A percentile compares a stretch with the other conserved stretches of the same genome.
Evolutionary conservation across 2,329 filamentous ascomycete species (phyloP).

Genomic region (Colletotrichum costaricense): DNA sequence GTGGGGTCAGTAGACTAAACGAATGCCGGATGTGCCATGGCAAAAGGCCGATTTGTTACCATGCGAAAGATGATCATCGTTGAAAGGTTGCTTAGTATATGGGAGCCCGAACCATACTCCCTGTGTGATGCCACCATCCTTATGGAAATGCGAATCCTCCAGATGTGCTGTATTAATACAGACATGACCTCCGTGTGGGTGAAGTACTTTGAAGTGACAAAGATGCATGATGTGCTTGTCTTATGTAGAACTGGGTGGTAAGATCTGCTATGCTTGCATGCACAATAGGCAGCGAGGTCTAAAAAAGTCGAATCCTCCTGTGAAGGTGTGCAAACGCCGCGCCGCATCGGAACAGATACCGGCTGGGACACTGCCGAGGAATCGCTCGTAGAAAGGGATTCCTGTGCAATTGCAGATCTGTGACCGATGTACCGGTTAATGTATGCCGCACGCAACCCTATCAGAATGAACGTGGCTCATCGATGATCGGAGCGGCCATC

Average conservation of each 20-base stretch:
- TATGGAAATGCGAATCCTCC: no score
- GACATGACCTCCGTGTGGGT: not conserved
- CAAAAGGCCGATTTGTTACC: not conserved
- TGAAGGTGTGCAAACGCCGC: not conserved
- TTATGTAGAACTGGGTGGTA: not conserved
- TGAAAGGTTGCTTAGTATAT: not conserved
- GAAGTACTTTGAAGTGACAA: not conserved
- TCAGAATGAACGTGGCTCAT: not conserved
- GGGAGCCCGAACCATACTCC: not conserved
- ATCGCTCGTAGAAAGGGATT: not conserved
- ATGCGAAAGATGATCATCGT: not conserved
- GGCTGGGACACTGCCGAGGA: not conserved
- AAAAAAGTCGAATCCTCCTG: not conserved
- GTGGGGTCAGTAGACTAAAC: conserved; percentile 44
- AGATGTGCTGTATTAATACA: not conserved
- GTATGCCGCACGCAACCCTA: not conserved
- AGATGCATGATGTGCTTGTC: not conserved
- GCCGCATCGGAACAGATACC: not conserved
- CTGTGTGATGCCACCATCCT: not conserved
- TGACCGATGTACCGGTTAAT: not conserved
- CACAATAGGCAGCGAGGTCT: not conserved
- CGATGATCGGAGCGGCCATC: not conserved
- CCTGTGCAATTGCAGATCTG: not conserved
- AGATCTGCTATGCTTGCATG: not conserved
- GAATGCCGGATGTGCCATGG: not conserved